Percentiles rank a stretch among this genome's conserved stretches.
phyloP scores from a whole-genome alignment of 2,329 filamentous ascomycete species.

The Aureobasidium sp. region DNA sequence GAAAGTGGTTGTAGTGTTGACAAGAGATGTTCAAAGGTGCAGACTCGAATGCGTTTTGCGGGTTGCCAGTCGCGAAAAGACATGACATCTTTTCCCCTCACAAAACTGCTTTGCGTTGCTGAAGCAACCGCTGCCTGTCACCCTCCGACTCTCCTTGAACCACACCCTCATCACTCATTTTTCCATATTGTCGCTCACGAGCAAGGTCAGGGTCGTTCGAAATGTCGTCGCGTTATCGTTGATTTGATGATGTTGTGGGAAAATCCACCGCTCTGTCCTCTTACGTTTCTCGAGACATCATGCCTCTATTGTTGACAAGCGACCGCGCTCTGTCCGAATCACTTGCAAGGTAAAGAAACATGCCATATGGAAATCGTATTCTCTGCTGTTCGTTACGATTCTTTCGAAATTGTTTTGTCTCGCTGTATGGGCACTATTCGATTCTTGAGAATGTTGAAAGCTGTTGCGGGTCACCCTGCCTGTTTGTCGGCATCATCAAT shows the following conservation, averaged over 20 bases:
- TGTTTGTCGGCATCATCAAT: neutral
- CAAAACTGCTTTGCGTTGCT: conserved; percentile 11
- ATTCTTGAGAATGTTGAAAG: neutral
- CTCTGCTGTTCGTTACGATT: too few relatives aligned
- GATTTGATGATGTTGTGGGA: neutral
- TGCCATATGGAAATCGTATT: too few relatives aligned
- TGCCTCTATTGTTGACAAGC: too few relatives aligned
- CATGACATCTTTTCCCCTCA: conserved; percentile 11
- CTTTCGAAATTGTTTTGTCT: too few relatives aligned
- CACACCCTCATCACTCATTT: neutral
- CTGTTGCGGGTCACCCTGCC: neutral
- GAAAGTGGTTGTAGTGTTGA: neutral
- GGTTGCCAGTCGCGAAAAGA: neutral
- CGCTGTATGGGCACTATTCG: too few relatives aligned
- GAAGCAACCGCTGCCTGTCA: neutral
- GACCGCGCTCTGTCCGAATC: too few relatives aligned
- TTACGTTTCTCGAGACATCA: neutral
- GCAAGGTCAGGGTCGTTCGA: neutral
- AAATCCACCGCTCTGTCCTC: too few relatives aligned
- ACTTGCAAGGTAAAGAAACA: too few relatives aligned
- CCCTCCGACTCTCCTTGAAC: neutral
- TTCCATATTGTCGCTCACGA: neutral
- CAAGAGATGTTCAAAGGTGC: neutral
- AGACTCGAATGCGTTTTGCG: neutral
- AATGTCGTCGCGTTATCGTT: neutral